Evolutionary conservation across 768 basidiomycete species (phyloP).

Genomic region (Cytidiella melzeri): DNA sequence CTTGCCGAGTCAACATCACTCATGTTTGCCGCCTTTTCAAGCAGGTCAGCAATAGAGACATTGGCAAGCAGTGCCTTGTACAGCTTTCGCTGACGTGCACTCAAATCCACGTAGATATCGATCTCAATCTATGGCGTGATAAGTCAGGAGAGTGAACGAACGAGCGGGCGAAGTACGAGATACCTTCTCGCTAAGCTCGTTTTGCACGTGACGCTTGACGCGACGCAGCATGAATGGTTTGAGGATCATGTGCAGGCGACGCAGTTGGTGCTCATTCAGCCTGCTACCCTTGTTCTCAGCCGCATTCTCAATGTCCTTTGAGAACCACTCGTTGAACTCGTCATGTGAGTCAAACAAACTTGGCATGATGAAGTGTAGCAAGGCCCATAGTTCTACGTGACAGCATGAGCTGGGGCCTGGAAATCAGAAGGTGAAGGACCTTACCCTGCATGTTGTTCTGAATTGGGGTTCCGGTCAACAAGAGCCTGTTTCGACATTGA

Average conservation of each 20-base stretch:
- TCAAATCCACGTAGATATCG: conserved; percentile 91
- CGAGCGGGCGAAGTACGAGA: conserved; percentile 6
- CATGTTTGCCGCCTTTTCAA: conserved; percentile 88
- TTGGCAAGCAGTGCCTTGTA: conserved; percentile 89
- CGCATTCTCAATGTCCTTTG: conserved; percentile 97
- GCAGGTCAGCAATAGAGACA: conserved; percentile 89
- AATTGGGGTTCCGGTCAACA: conserved; percentile 96
- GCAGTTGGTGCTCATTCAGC: conserved; percentile 91
- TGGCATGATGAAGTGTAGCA: conserved; percentile 99
- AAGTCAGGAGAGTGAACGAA: neutral
- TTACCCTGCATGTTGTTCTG: conserved; percentile 99
- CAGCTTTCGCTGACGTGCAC: conserved; percentile 84
- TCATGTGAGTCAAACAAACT: conserved; percentile 98
- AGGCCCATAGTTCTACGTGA: conserved; percentile 79
- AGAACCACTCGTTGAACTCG: conserved; percentile 99
- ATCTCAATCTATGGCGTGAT: conserved; percentile 73
- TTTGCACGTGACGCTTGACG: conserved; percentile 98
- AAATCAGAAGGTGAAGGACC: conserved; percentile 12
- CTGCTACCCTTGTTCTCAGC: conserved; percentile 87
- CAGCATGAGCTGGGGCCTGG: neutral
- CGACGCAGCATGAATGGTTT: conserved; percentile 99
- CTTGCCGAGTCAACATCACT: conserved; percentile 89
- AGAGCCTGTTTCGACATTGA: conserved; percentile 89
- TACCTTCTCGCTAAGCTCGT: conserved; percentile 98
- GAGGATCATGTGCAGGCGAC: conserved; percentile 95